Base-by-base conservation (phyloP, 2,329 filamentous ascomycete species). In the Colletotrichum liaoningense region DNA sequence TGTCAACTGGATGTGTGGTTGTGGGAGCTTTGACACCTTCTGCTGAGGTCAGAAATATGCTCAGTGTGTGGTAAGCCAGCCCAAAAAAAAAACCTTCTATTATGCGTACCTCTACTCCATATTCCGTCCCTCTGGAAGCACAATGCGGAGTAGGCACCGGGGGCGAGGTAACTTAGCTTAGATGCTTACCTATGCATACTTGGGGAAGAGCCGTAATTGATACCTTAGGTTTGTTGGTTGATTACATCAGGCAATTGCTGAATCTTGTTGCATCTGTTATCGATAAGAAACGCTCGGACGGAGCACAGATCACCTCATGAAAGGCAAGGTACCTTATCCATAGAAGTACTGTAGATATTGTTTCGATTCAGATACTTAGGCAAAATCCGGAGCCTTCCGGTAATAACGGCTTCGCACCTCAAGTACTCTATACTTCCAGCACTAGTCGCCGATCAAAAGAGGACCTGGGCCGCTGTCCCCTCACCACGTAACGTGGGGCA, bases 361-460 rank as follows among this genome's bases (percentile, higher is more conserved):
- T 33, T 4, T 33, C 30, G 30, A 33, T 8, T 35, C 33, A 12
- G 11, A 12, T 35, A 35, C 33, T 8, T 35, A 35, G 33, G 11
- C 4, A 35, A 35, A 11, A 42, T 19, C 5, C 5, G 16, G 6
- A 16, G 38, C 38, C 38, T 42, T 49, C 5, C 19, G 8, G 4
- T 42, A 8, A 19, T 22, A 1, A 11, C n/a, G 19, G 42, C 42
- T 49, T 22, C 8, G 42, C 4, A n/a, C 42, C 42, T n/a, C 8
- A 49, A 7, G 19, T 49, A 49, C 6, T 49, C 42, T 49, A 3
- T 22, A 12, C 46, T n/a, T n/a, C 12, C n/a, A 35, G 22, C 28
- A 33, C 49, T 28, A 46, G 26, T 49, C 30, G 66, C 38, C 11
- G 66, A 68, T 68, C 66, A 68, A 63, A 63, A 54, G 46, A 28